Evolutionary conservation across 495 filamentous ascomycete species (phyloP), one percentile per base, ranked within the genome.

Genomic region (Lasiosphaeria hispida): DNA sequence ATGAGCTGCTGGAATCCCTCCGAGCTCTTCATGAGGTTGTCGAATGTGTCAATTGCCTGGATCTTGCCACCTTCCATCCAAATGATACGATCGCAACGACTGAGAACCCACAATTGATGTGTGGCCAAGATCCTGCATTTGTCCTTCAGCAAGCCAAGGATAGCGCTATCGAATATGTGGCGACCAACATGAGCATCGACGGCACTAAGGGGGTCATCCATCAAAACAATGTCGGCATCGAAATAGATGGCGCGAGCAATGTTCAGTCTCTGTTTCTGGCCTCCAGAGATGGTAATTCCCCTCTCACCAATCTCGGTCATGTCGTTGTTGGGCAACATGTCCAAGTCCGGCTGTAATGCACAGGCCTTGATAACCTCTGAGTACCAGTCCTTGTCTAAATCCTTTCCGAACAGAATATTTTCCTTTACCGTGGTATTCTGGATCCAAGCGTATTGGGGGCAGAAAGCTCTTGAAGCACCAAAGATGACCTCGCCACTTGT

Each of bases 401-500:
- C 83, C 63, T 88, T 90, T 1, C 93, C 93, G 63, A 98, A 97
- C 1, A 95, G 67, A 54, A 98, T 94, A 62, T 98, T 98, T 51
- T 96, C 82, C 56, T 80, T 85, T 5, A 97, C 86, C 11, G 86
- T 87, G 0, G 91, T 77, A 63, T 97, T 98, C 65, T 97, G 92
- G 45, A 98, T 97, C 94, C 94, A 98, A 3, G 94, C 89, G 66
- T 94, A 96, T 65, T 98, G 94, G 0, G 94, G 91, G 63, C 94
- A 98, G 63, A 95, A 96, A 0, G 92, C 89, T 48, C 92, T 75
- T 1, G 83, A 84, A 1, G 89, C 89, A 45, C 92, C 90, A 52
- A 96, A 75, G 5, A 80, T 80, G 6, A 96, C 79, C 37, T 80
- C 76, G 1, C 94, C 94, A 10, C 74, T 72, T 0, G 89, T 94